Percentiles rank a stretch among this genome's conserved stretches.
Conservation (phyloP, 495 filamentous ascomycete genomes). For the Letharia columbiana region DNA sequence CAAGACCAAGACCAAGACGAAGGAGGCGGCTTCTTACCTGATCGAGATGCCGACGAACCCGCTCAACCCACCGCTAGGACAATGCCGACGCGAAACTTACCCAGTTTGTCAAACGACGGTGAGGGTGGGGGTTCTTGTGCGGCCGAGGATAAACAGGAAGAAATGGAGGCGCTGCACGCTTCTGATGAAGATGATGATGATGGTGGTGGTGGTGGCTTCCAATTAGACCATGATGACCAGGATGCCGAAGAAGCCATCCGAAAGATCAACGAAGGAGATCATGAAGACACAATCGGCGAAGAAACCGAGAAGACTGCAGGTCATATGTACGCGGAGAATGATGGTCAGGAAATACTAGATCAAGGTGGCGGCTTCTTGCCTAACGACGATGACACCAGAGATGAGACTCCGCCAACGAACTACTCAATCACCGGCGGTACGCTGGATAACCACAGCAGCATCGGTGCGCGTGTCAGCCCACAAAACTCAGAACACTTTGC, state of each 20-base stretch:
- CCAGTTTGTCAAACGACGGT: not conserved
- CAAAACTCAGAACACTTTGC: not conserved
- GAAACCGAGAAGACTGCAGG: not conserved
- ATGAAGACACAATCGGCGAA: not conserved
- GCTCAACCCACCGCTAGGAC: slow-evolving; percentile 19
- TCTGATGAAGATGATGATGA: slow-evolving; percentile 9
- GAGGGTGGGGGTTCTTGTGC: slow-evolving; percentile 5
- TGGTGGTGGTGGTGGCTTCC: slow-evolving; percentile 8
- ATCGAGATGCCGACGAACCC: slow-evolving; percentile 6
- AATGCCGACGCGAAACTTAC: not conserved
- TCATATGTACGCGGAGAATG: not conserved
- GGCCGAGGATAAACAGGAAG: not conserved
- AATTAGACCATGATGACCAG: not conserved
- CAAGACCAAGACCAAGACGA: slow-evolving; percentile 26
- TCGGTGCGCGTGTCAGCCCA: not conserved
- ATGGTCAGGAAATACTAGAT: not conserved
- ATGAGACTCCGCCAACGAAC: not conserved
- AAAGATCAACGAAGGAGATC: not conserved
- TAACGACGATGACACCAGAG: not conserved
- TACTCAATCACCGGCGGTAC: not conserved
- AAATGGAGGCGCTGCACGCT: not conserved
- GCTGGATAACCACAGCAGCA: not conserved
- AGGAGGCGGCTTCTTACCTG: slow-evolving; percentile 22
- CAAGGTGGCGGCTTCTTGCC: slow-evolving; percentile 1
- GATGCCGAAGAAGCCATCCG: slow-evolving; percentile 16